These are phyloP conservation scores for Chenopodium formosanum DNA, from an alignment of 148 eudicot species.

Conservation along the genomic window DNA sequence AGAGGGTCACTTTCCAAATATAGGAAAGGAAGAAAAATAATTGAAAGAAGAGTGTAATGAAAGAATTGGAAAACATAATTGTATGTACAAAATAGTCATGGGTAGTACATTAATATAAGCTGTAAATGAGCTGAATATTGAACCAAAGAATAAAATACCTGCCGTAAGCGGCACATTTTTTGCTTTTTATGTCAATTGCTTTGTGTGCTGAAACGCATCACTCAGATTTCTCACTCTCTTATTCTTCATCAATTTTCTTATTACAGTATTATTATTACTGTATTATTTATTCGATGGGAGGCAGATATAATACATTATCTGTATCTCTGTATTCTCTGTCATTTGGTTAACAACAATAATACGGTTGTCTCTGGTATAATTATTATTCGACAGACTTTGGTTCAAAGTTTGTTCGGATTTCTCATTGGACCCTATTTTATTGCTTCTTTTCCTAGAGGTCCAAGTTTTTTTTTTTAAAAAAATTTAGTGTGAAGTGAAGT, in stretches of 20 bases:
- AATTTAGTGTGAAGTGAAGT: background rate
- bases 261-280: background rate
- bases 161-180: constrained; percentile 13
- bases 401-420: background rate
- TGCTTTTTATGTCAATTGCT: background rate
- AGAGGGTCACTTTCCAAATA: background rate
- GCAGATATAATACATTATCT: background rate
- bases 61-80: background rate
- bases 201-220: constrained; percentile 11
- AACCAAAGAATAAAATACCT: background rate
- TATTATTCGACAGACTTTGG: constrained; percentile 1
- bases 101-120: background rate
- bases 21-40: background rate
- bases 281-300: background rate
- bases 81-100: background rate
- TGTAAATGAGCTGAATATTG: background rate
- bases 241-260: background rate
- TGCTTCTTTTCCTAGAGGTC: background rate
- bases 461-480: background rate
- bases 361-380: background rate
- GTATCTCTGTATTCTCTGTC: background rate
- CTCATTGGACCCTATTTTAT: background rate
- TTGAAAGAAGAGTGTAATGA: background rate
- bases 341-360: background rate
- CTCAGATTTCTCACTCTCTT: background rate